Evolutionary conservation across 108 stramenopile species (phyloP), one percentile per base, ranked within the genome.

Genomic region (Nitzschia sp.): DNA sequence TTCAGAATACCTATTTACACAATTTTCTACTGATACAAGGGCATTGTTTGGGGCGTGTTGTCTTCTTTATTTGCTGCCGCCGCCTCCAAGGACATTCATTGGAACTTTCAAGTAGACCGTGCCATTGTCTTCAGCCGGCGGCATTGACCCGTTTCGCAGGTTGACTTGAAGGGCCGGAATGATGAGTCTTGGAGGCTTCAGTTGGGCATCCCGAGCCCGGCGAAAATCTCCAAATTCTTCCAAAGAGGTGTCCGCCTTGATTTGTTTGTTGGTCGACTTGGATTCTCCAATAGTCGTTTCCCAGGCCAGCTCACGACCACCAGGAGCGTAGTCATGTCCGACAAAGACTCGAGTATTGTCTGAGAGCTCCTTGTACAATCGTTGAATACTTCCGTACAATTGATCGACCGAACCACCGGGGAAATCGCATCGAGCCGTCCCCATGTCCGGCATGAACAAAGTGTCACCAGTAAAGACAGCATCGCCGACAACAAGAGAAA

Each of bases 381-480:
- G 29, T 41, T 66, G 66, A 36, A 66, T 66, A 36, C 66, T 66
- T 27, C 55, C 28, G 36, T 66, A 66, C 33, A 66, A 38, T 47
- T 54, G 46, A 21, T 66, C 66, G 19, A 66, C 66, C 2, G 66
- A 66, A 32, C 66, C 66, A 6, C 47, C 66, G 1, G 66, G 66
- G 23, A 66, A 66, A 27, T 66, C 66, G 35, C 66, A 66, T 19
- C 66, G 66, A 1, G 66, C 66, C 47, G 66, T 66, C 48, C 66
- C 66, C 66, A 66, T 66, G 33, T 66, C 66, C 3, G 66, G 66
- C 66, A 66, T 66, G 53, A 66, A 66, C 23, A 66, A 33, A 0
- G 66, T 66, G 53, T 66, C 66, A 9, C 66, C 66, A 8, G 66
- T 54, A 30, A 66, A 66, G 11, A 66, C 52, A 16, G 66, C 66